Conservation (phyloP, 179 eudicot species). For the Spinacia oleracea region DNA sequence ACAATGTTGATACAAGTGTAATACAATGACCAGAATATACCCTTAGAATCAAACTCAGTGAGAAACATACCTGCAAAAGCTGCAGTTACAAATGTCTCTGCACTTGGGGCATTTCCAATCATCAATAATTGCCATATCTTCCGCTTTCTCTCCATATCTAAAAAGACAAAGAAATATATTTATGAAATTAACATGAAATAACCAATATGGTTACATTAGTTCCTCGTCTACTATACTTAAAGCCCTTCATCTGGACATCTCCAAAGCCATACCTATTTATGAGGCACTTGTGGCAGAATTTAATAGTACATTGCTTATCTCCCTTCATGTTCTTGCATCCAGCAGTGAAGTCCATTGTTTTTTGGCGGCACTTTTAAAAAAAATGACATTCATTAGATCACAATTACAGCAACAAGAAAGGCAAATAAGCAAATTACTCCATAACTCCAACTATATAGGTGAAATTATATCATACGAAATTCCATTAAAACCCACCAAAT, state of each 20-base stretch:
- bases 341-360: slow-evolving; percentile 57
- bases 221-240: neutral
- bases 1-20: neutral
- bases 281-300: slow-evolving; percentile 71
- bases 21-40: slow-evolving; percentile 1
- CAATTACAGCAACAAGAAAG: neutral
- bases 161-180: neutral
- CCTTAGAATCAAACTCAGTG: neutral
- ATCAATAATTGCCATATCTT: slow-evolving; percentile 44
- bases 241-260: neutral
- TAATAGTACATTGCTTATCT: slow-evolving; percentile 54
- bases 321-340: slow-evolving; percentile 62
- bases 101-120: slow-evolving; percentile 79
- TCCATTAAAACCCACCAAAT: too few relatives aligned
- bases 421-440: neutral
- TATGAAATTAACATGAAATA: neutral
- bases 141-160: slow-evolving; percentile 76
- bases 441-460: neutral
- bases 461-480: neutral
- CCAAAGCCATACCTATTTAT: slow-evolving; percentile 57
- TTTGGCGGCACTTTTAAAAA: slow-evolving; percentile 75
- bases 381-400: slow-evolving; percentile 5
- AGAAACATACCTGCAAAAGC: slow-evolving; percentile 57
- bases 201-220: neutral
- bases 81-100: slow-evolving; percentile 79